Base-by-base conservation (phyloP, 257 asterid species). In the Nyctanthes arbortristis region DNA sequence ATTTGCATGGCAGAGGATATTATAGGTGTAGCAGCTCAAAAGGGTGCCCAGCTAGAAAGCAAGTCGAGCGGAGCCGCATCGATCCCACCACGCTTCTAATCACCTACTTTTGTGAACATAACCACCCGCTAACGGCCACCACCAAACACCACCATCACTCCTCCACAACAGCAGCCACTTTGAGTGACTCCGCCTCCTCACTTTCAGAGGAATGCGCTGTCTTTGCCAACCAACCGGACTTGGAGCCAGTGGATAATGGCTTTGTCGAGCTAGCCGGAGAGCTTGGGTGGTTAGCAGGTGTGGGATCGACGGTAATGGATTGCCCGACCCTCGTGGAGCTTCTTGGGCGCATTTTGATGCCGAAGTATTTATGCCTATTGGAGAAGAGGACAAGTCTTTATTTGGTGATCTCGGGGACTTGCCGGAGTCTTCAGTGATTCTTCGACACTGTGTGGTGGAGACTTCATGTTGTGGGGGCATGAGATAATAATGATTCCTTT, bases 21-120 rank as follows among this genome's bases (percentile, higher is more conserved):
- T 90, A 90, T 75, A 74, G 96, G 63, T 90, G 96, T 35, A 90
- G 96, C 71, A 85, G 95, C 66, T 84, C 92, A 20, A 90, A 90
- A 78, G 93, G 96, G 0, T 90, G 96, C 76, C 91, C 93, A 11
- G 90, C 95, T 8, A 90, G 89, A 80, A 90, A 90, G 75, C 96
- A 90, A 84, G 96, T 87, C 4, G 96, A 90, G 71, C 76, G 95
- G 62, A 85, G 89, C 82, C 87, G 84, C 75, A 83, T 76, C 28
- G 91, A 89, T 79, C 95, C 95, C 78, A 85, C 92, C 82, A 78
- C 70, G 79, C 88, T 89, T 61, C 89, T 80, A 16, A 80, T 90
- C 68, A 87, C 95, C 79, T 90, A 90, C 77, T 65, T 85, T 65
- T 84, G 77, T 49, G 90, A 87, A 0, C 95, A 89, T 79, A 85